Conservation (phyloP, 805 yeast genomes). For the Yarrowia osloensis region DNA sequence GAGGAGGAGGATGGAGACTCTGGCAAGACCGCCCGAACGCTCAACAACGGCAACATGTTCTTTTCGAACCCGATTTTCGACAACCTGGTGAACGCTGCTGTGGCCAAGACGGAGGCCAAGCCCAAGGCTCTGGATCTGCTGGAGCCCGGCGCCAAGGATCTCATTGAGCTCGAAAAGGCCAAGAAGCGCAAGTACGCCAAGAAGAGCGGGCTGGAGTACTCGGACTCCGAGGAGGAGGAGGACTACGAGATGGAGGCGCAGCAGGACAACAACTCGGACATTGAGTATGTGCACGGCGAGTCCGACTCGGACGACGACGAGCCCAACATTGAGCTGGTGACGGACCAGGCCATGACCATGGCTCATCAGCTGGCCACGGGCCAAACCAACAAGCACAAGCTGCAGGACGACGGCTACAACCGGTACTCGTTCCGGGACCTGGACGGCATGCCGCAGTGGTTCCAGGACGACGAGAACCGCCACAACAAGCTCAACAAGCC, state of each 20-base stretch:
- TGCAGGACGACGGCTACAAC: conserved; percentile 90
- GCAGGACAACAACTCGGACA: conserved; percentile 43
- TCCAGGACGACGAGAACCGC: conserved; percentile 83
- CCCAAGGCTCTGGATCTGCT: conserved; percentile 29
- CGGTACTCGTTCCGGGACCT: conserved; percentile 87
- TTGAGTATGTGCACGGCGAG: conserved; percentile 41
- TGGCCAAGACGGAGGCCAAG: conserved; percentile 25
- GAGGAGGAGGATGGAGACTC: background rate
- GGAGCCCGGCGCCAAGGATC: conserved; percentile 12
- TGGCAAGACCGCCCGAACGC: background rate
- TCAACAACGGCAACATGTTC: conserved; percentile 6
- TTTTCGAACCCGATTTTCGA: conserved; percentile 28
- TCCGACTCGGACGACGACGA: conserved; percentile 41
- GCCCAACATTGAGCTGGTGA: conserved; percentile 73
- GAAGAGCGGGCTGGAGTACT: background rate
- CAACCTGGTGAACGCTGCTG: conserved; percentile 15
- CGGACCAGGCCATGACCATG: conserved; percentile 95
- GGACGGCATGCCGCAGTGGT: conserved; percentile 96
- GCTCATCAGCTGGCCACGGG: conserved; percentile 96
- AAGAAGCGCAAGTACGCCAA: conserved; percentile 5
- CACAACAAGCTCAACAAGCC: conserved; percentile 87
- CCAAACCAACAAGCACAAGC: conserved; percentile 77
- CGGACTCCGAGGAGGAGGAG: conserved; percentile 36
- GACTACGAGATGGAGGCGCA: conserved; percentile 34
- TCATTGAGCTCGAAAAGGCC: conserved; percentile 27